Conservation (phyloP, 495 filamentous ascomycete genomes). For the Corynascus novoguineensis region DNA sequence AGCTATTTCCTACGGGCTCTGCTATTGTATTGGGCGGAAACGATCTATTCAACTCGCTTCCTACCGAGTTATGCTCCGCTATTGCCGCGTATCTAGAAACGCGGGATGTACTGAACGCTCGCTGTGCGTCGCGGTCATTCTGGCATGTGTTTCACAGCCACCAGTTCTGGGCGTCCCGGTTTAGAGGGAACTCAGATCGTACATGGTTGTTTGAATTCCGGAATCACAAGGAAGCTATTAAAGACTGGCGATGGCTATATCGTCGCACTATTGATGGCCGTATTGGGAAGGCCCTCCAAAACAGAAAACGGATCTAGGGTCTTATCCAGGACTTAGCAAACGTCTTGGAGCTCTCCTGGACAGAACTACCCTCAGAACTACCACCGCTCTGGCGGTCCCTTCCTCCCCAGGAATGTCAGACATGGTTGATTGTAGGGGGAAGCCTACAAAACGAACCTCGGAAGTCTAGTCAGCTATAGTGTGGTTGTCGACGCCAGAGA, state of each 20-base stretch:
- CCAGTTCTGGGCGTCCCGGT: conserved; percentile 4
- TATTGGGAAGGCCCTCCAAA: not conserved
- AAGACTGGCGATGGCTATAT: not conserved
- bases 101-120: not conserved
- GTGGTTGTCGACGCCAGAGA: not conserved
- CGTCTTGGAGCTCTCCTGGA: not conserved
- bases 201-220: not conserved
- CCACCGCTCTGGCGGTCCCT: not conserved
- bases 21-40: not conserved
- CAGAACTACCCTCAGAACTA: not conserved
- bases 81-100: not conserved
- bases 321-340: not conserved
- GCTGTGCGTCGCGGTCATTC: not conserved
- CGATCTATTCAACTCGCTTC: not conserved
- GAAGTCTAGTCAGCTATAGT: not conserved
- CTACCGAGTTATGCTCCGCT: not conserved
- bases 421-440: not conserved
- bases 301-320: not conserved
- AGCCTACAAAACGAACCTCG: not conserved
- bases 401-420: not conserved
- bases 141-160: not conserved
- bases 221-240: not conserved
- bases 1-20: not conserved
- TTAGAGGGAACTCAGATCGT: not conserved
- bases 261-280: not conserved